These are phyloP conservation scores for Nothophaeocryptopus gaeumannii DNA, from an alignment of 2,329 filamentous ascomycete genomes.

Conservation along the genomic window DNA sequence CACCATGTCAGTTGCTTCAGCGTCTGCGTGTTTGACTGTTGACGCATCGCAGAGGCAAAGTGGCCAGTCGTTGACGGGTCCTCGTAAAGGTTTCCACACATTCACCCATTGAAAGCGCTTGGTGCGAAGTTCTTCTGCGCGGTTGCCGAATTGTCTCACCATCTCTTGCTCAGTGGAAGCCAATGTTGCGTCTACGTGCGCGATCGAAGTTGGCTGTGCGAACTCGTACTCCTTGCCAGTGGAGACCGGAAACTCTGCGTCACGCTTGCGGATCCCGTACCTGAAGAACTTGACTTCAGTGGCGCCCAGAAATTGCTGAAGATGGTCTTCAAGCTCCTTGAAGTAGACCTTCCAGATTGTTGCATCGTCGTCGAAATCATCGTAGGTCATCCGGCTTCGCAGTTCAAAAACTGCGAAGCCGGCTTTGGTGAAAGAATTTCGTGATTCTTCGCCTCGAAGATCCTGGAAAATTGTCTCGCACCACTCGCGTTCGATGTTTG, in stretches of 20 bases:
- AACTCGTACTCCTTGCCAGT: constrained; percentile 11
- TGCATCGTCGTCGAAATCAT: constrained; percentile 4
- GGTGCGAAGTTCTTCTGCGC: neutral
- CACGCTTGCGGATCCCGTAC: constrained; percentile 9
- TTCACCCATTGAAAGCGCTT: constrained; percentile 7
- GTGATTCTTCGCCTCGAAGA: neutral
- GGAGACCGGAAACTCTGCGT: constrained; percentile 7
- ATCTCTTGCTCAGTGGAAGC: constrained; percentile 4
- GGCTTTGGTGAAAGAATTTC: neutral
- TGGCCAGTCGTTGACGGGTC: constrained; percentile 13
- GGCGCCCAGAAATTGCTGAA: constrained; percentile 1
- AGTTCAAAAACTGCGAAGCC: constrained; percentile 3
- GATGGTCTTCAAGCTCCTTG: constrained; percentile 5
- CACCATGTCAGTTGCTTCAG: constrained; percentile 12
- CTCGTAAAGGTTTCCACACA: constrained; percentile 9
- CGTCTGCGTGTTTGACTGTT: neutral
- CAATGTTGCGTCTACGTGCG: constrained; percentile 11
- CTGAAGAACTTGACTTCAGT: constrained; percentile 9
- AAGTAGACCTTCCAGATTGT: constrained; percentile 9
- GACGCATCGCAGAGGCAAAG: constrained; percentile 8
- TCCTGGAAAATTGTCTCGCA: constrained; percentile 3
- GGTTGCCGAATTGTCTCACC: neutral
- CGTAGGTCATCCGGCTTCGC: constrained; percentile 2
- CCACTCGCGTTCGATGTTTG: constrained; percentile 8
- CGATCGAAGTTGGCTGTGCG: constrained; percentile 10